Percentiles rank a stretch among this genome's conserved stretches.
These are phyloP conservation scores for Berkeleyomyces rouxiae DNA, from an alignment of 2,329 filamentous ascomycete species.

Conservation along the genomic window DNA sequence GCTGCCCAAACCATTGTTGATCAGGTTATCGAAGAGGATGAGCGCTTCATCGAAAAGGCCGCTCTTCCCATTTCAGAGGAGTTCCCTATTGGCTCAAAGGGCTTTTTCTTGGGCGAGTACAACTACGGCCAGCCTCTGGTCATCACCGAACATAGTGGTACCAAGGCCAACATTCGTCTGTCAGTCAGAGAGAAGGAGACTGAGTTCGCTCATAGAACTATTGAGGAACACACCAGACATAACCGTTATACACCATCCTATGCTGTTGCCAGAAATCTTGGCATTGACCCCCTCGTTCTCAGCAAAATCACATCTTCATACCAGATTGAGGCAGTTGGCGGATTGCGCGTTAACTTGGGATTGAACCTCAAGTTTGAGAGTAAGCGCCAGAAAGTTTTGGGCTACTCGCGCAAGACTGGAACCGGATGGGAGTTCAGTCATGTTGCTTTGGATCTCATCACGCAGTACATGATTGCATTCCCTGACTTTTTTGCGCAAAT, in stretches of 20 bases:
- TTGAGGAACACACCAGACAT: conserved; percentile 48
- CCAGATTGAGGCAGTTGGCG: conserved; percentile 60
- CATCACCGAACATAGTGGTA: conserved; percentile 54
- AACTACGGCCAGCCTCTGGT: conserved; percentile 84
- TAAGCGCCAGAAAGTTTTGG: conserved; percentile 86
- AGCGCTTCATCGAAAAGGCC: conserved; percentile 77
- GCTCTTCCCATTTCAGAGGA: conserved; percentile 85
- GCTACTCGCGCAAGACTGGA: conserved; percentile 74
- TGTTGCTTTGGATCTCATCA: conserved; percentile 63
- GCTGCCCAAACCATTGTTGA: conserved; percentile 86
- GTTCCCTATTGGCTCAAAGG: conserved; percentile 65
- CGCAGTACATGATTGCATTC: conserved; percentile 83
- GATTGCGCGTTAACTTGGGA: conserved; percentile 73
- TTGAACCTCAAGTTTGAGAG: conserved; percentile 95
- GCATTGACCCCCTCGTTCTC: conserved; percentile 69
- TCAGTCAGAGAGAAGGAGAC: conserved; percentile 56
- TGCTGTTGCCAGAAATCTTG: conserved; percentile 67
- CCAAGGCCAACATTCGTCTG: conserved; percentile 67
- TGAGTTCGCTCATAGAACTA: conserved; percentile 66
- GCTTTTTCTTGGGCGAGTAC: conserved; percentile 88
- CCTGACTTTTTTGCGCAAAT: conserved; percentile 90
- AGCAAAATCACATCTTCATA: conserved; percentile 96
- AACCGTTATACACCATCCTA: conserved; percentile 76
- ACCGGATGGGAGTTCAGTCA: conserved; percentile 93
- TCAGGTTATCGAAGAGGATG: conserved; percentile 75